Evolutionary conservation across 495 filamentous ascomycete genomes (phyloP).

Genomic region (Immersiella caudata): DNA sequence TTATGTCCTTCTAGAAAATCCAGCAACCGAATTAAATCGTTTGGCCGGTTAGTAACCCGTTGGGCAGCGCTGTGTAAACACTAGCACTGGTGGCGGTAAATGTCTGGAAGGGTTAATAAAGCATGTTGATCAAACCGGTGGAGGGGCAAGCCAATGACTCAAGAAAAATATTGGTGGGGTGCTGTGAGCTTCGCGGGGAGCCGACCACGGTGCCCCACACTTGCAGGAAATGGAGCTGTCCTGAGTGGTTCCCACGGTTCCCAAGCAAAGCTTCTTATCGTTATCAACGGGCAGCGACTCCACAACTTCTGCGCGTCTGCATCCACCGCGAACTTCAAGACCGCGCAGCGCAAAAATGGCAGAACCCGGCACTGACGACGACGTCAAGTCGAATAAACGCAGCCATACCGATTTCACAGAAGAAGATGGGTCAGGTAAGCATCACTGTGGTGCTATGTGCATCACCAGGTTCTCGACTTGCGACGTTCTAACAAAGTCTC

Average conservation of each 20-base stretch:
- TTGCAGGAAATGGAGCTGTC: background rate
- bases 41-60: background rate
- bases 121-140: background rate
- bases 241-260: no score
- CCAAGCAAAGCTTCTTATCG: background rate
- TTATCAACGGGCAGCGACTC: background rate
- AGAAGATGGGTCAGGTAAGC: slow-evolving; percentile 46
- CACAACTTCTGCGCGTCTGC: background rate
- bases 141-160: slow-evolving; percentile 7
- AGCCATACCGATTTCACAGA: slow-evolving; percentile 49
- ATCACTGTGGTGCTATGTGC: background rate
- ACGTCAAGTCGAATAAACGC: slow-evolving; percentile 48
- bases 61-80: background rate
- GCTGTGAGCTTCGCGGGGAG: slow-evolving; percentile 3
- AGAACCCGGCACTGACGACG: slow-evolving; percentile 32
- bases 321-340: slow-evolving; percentile 7
- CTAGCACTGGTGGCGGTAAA: slow-evolving; percentile 1
- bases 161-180: background rate
- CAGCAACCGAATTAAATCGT: background rate
- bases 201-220: background rate
- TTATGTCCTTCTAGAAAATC: slow-evolving; percentile 33
- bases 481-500: slow-evolving; percentile 18
- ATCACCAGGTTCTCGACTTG: background rate
- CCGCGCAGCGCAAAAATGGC: slow-evolving; percentile 24
- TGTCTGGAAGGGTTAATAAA: background rate